A percentile compares a stretch with the other conserved stretches of the same genome.
Evolutionary conservation across 2,329 filamentous ascomycete genomes (phyloP).

Genomic region (Microsporum audouinii): DNA sequence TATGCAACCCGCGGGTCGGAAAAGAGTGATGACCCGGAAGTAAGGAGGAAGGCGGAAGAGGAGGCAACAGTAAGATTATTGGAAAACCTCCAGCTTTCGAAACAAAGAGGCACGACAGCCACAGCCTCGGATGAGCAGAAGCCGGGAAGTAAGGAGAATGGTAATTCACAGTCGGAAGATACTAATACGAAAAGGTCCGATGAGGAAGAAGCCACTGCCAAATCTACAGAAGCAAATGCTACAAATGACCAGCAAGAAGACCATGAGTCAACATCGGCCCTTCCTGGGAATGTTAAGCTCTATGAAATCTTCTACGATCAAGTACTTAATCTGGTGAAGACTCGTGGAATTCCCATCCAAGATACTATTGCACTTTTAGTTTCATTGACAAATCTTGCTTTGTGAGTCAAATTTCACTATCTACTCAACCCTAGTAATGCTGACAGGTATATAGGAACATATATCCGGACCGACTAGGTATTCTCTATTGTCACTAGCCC

Average conservation of each 20-base stretch:
- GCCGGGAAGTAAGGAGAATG: slow-evolving; percentile 26
- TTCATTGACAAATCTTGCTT: slow-evolving; percentile 82
- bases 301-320: slow-evolving; percentile 98
- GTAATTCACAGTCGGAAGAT: slow-evolving; percentile 26
- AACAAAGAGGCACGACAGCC: slow-evolving; percentile 23
- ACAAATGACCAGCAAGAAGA: slow-evolving; percentile 25
- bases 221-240: background rate
- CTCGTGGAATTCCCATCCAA: slow-evolving; percentile 80
- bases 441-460: slow-evolving; percentile 52
- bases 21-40: slow-evolving; percentile 55
- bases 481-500: background rate
- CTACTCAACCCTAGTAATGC: background rate
- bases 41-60: slow-evolving; percentile 67
- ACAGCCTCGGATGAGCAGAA: slow-evolving; percentile 22
- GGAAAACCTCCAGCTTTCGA: slow-evolving; percentile 57
- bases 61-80: slow-evolving; percentile 69
- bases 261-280: slow-evolving; percentile 17
- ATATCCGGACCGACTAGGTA: slow-evolving; percentile 66
- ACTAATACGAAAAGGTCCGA: slow-evolving; percentile 17
- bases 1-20: slow-evolving; percentile 87
- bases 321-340: slow-evolving; percentile 84
- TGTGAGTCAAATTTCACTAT: slow-evolving; percentile 38
- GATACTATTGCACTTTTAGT: slow-evolving; percentile 89
- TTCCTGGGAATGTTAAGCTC: slow-evolving; percentile 60
- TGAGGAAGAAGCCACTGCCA: background rate